These are phyloP conservation scores for Alternaria sp. DNA, from an alignment of 2,329 filamentous ascomycete genomes.

Conservation along the genomic window DNA sequence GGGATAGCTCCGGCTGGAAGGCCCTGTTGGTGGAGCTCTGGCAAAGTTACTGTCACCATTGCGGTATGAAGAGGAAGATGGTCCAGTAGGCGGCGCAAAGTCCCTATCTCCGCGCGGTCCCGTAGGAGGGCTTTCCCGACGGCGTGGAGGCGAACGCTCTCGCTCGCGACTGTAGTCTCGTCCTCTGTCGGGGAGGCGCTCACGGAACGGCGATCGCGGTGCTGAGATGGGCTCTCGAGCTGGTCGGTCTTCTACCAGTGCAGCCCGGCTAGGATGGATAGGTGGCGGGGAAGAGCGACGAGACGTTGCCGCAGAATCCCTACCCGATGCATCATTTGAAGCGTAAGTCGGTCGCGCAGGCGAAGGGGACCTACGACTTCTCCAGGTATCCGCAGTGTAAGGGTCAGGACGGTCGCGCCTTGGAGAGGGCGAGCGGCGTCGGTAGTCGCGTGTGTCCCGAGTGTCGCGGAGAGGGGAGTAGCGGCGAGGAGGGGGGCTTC, in stretches of 20 bases:
- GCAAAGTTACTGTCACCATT: constrained; percentile 48
- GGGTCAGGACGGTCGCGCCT: constrained; percentile 60
- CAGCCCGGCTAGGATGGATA: constrained; percentile 63
- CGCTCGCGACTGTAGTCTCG: constrained; percentile 31
- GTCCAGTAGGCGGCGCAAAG: constrained; percentile 49
- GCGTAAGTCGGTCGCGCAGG: constrained; percentile 48
- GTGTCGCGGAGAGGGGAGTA: constrained; percentile 55
- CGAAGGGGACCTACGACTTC: constrained; percentile 62
- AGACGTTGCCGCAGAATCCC: constrained; percentile 65
- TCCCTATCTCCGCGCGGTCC: constrained; percentile 48
- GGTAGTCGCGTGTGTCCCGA: constrained; percentile 56
- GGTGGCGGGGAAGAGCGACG: constrained; percentile 68
- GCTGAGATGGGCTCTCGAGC: constrained; percentile 43
- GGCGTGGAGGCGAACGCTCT: constrained; percentile 45
- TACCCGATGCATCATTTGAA: constrained; percentile 60
- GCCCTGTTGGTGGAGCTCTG: constrained; percentile 51
- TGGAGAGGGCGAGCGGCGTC: constrained; percentile 63
- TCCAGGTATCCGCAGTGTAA: constrained; percentile 59
- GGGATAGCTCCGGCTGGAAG: constrained; percentile 46
- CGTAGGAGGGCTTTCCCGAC: constrained; percentile 49
- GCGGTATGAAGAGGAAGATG: constrained; percentile 43
- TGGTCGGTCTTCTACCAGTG: constrained; percentile 44
- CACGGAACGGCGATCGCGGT: constrained; percentile 46
- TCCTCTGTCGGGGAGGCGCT: constrained; percentile 44
- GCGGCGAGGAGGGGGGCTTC: constrained; percentile 47